A percentile compares a stretch with the other conserved stretches of the same genome.
These are phyloP conservation scores for Mrakia blollopis DNA, from an alignment of 768 basidiomycete genomes.

Conservation along the genomic window DNA sequence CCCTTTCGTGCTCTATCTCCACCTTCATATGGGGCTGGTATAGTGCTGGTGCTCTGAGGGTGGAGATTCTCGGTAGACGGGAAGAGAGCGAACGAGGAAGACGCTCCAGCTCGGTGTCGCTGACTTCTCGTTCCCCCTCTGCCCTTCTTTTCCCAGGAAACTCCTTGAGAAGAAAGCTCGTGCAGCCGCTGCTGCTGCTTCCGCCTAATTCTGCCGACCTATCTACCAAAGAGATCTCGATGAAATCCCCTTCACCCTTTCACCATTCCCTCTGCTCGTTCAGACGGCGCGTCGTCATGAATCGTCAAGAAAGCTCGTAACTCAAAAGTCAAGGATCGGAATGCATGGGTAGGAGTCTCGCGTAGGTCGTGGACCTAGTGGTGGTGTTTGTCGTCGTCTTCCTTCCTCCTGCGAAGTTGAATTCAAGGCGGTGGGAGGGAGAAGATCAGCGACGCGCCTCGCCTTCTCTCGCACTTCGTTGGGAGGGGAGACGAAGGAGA, in stretches of 20 bases:
- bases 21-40: too few relatives aligned
- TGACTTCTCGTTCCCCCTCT: not conserved
- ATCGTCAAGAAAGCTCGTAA: too few relatives aligned
- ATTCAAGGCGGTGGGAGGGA: too few relatives aligned
- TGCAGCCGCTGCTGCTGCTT: not conserved
- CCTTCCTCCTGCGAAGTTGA: too few relatives aligned
- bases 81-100: not conserved
- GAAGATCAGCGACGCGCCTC: not conserved
- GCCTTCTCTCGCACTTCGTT: too few relatives aligned
- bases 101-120: not conserved
- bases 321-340: too few relatives aligned
- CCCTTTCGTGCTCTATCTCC: too few relatives aligned
- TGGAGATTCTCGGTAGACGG: not conserved
- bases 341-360: too few relatives aligned
- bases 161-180: slow-evolving; percentile 20
- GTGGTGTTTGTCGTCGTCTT: too few relatives aligned
- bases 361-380: not conserved
- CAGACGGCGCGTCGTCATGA: too few relatives aligned
- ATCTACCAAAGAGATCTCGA: not conserved
- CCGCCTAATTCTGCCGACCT: not conserved
- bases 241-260: not conserved
- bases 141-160: not conserved
- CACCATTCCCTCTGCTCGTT: too few relatives aligned
- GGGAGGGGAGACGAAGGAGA: not conserved
- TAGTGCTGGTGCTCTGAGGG: too few relatives aligned